Evolutionary conservation across 2,329 filamentous ascomycete species (phyloP).

Genomic region (Thelonectria discophora): DNA sequence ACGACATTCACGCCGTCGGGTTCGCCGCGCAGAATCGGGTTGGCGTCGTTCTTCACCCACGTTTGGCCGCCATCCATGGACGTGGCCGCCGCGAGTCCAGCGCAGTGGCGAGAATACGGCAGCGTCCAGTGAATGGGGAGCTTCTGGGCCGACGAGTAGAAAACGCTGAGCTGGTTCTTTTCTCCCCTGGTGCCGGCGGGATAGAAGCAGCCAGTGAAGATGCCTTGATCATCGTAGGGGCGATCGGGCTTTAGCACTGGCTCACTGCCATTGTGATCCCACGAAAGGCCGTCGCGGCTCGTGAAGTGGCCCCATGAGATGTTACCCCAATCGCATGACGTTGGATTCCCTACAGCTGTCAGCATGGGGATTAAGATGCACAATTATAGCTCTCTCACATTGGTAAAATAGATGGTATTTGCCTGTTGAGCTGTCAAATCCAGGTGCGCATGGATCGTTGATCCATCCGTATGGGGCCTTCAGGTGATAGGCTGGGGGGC

Average conservation of each 20-base stretch:
- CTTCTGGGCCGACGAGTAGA: conserved; percentile 47
- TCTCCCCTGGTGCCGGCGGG: conserved; percentile 58
- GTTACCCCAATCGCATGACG: conserved; percentile 49
- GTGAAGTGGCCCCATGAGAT: conserved; percentile 62
- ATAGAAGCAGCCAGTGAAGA: conserved; percentile 61
- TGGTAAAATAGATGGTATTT: conserved; percentile 41
- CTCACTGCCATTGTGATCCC: conserved; percentile 50
- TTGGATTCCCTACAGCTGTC: conserved; percentile 46
- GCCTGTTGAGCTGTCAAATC: conserved; percentile 32
- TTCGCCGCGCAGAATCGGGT: conserved; percentile 45
- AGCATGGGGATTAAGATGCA: background rate
- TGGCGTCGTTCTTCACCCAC: conserved; percentile 45
- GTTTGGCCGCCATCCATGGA: conserved; percentile 49
- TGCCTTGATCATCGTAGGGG: conserved; percentile 59
- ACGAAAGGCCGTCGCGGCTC: conserved; percentile 52
- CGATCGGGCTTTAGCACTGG: conserved; percentile 49
- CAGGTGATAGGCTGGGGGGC: conserved; percentile 33
- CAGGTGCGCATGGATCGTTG: conserved; percentile 38
- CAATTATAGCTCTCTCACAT: conserved; percentile 17
- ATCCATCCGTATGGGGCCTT: conserved; percentile 38
- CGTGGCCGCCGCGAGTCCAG: conserved; percentile 51
- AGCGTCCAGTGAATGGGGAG: conserved; percentile 50
- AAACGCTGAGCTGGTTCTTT: conserved; percentile 41
- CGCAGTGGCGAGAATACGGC: conserved; percentile 53
- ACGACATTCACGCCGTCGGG: conserved; percentile 42